Percentiles rank a stretch among this genome's conserved stretches.
Evolutionary conservation across 2,329 filamentous ascomycete species (phyloP).

Genomic region (Aquanectria penicillioides): DNA sequence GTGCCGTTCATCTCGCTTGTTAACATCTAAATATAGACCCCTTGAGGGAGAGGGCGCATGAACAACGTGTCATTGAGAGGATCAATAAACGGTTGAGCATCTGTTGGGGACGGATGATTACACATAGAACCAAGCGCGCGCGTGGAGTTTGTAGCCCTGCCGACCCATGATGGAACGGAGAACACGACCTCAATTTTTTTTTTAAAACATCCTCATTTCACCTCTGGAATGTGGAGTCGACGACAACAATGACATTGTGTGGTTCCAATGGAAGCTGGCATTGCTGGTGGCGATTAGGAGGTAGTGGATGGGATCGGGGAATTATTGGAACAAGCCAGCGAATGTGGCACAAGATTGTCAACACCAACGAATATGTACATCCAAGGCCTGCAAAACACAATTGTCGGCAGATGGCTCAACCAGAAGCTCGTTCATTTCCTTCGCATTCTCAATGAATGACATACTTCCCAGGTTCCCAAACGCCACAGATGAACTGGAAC

Average conservation of each 20-base stretch:
- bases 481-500: slow-evolving; percentile 41
- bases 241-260: no score
- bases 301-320: not conserved
- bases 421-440: slow-evolving; percentile 37
- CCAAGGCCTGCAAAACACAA: slow-evolving; percentile 39
- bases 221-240: not conserved
- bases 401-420: slow-evolving; percentile 33
- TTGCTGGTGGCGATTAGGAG: not conserved
- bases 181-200: no score
- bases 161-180: no score
- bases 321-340: slow-evolving; percentile 23
- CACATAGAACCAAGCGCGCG: no score
- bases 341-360: slow-evolving; percentile 31
- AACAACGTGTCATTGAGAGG: no score
- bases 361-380: slow-evolving; percentile 40
- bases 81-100: no score
- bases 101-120: no score
- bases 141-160: no score
- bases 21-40: no score
- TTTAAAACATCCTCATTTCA: not conserved
- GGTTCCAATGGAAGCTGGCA: no score
- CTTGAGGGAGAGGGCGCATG: no score
- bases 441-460: slow-evolving; percentile 40
- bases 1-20: no score
- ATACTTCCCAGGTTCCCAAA: slow-evolving; percentile 41